These are phyloP conservation scores for Aspergillus sp. DNA, from an alignment of 2,329 filamentous ascomycete species.

Conservation along the genomic window DNA sequence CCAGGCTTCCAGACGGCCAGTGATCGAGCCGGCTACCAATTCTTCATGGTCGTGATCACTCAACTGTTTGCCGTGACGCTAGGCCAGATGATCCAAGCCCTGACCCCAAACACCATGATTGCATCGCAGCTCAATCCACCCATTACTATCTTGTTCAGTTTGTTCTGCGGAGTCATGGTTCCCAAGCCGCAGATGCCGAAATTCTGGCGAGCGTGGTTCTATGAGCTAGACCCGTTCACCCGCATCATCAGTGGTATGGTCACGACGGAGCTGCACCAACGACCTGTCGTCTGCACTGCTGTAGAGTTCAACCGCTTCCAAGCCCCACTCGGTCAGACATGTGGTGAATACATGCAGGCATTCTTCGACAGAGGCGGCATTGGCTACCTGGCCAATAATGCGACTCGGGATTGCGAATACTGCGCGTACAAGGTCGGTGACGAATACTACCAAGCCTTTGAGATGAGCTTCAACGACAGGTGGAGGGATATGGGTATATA, in stretches of 20 bases:
- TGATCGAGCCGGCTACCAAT: slow-evolving; percentile 79
- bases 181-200: slow-evolving; percentile 75
- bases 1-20: slow-evolving; percentile 70
- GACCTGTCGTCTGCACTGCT: slow-evolving; percentile 63
- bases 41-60: slow-evolving; percentile 81
- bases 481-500: slow-evolving; percentile 87
- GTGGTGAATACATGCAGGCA: slow-evolving; percentile 73
- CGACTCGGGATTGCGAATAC: slow-evolving; percentile 72
- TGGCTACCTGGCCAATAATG: slow-evolving; percentile 72
- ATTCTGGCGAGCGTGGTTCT: slow-evolving; percentile 81
- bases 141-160: slow-evolving; percentile 77
- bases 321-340: slow-evolving; percentile 68
- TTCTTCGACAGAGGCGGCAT: slow-evolving; percentile 72
- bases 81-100: slow-evolving; percentile 73
- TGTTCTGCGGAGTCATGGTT: slow-evolving; percentile 88
- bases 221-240: slow-evolving; percentile 82
- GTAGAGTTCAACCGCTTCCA: slow-evolving; percentile 70
- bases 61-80: slow-evolving; percentile 84
- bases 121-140: slow-evolving; percentile 81
- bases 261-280: slow-evolving; percentile 73
- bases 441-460: slow-evolving; percentile 73
- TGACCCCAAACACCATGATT: slow-evolving; percentile 80
- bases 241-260: slow-evolving; percentile 80
- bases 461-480: slow-evolving; percentile 68
- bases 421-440: slow-evolving; percentile 82